phyloP scores from a whole-genome alignment of 768 basidiomycete genomes.

The Pisolithus orientalis region DNA sequence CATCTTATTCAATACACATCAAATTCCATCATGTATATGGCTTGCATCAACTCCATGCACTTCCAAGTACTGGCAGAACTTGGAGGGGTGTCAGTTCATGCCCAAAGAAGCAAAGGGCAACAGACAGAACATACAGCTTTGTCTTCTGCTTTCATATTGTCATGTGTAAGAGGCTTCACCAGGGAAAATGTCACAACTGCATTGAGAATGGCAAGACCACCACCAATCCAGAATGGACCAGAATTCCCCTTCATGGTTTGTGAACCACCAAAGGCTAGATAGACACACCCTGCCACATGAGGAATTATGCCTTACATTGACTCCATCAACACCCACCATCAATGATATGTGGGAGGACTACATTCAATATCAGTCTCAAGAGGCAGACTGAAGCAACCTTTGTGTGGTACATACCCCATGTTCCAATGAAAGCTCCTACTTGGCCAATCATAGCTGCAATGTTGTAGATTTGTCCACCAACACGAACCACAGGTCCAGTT shows the following conservation, averaged over 20 bases:
- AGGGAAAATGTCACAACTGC: constrained; percentile 68
- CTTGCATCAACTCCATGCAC: constrained; percentile 73
- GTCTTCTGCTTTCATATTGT: constrained; percentile 80
- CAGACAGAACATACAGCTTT: constrained; percentile 43
- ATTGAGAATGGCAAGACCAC: constrained; percentile 52
- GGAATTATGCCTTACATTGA: not conserved
- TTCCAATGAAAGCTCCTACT: constrained; percentile 77
- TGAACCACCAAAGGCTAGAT: constrained; percentile 55
- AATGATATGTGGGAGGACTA: not conserved
- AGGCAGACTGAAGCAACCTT: not conserved
- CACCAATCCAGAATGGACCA: too few relatives aligned
- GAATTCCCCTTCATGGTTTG: constrained; percentile 39
- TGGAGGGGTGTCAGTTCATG: constrained; percentile 1
- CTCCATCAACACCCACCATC: not conserved
- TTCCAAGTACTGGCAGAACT: constrained; percentile 83
- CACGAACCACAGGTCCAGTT: constrained; percentile 67
- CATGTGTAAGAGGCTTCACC: constrained; percentile 65
- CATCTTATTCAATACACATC: too few relatives aligned
- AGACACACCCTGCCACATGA: not conserved
- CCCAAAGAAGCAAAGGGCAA: not conserved
- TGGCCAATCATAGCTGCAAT: constrained; percentile 82
- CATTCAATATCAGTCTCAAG: not conserved
- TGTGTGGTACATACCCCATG: constrained; percentile 51
- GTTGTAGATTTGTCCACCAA: constrained; percentile 84
- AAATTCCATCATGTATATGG: constrained; percentile 31